Conservation (phyloP, 1,284 basidiomycete genomes). For the Ustilago loliicola region DNA sequence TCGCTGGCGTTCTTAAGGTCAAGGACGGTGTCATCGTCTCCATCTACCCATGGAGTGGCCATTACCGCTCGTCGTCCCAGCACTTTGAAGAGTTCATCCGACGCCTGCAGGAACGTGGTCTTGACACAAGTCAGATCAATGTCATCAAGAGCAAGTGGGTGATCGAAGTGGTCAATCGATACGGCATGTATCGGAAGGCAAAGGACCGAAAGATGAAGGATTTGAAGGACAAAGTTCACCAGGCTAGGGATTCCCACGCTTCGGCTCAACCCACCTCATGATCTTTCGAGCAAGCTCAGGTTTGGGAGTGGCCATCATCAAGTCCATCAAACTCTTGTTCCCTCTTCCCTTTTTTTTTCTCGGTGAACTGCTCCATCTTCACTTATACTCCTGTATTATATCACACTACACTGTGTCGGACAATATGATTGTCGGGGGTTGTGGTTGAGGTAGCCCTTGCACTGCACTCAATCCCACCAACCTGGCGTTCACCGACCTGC, state of each 20-base stretch:
- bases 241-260: conserved; percentile 21
- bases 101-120: conserved; percentile 38
- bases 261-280: conserved; percentile 28
- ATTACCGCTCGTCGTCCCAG: conserved; percentile 51
- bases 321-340: background rate
- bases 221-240: conserved; percentile 31
- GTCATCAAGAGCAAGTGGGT: conserved; percentile 55
- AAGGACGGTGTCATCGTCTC: conserved; percentile 56
- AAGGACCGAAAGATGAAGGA: conserved; percentile 50
- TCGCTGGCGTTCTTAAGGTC: conserved; percentile 54
- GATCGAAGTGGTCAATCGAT: conserved; percentile 53
- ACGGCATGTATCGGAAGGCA: conserved; percentile 54
- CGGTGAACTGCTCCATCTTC: background rate
- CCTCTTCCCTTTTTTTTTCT: background rate
- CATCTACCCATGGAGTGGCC: conserved; percentile 56
- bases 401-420: background rate
- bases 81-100: conserved; percentile 56
- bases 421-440: too few relatives aligned
- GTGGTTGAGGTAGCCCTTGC: background rate
- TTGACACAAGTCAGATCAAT: conserved; percentile 55
- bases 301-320: background rate
- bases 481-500: background rate
- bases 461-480: background rate
- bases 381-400: background rate
- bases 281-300: background rate